These are phyloP conservation scores for Colletotrichum abscissum DNA, from an alignment of 2,329 filamentous ascomycete genomes.

Conservation along the genomic window DNA sequence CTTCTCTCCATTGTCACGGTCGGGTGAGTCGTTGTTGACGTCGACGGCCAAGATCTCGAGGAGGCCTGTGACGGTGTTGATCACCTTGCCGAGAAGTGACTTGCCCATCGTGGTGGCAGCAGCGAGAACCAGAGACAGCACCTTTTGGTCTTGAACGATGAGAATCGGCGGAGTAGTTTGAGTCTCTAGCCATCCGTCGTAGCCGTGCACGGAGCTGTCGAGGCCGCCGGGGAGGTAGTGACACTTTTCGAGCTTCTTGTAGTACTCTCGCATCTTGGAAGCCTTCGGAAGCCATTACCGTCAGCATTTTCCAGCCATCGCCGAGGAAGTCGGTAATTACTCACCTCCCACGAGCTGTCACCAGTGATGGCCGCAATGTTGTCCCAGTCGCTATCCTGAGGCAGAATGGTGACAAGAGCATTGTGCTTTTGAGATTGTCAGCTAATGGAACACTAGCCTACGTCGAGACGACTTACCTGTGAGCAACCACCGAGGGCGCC, in stretches of 20 bases:
- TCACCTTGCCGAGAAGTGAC: background rate
- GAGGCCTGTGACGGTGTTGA: conserved; percentile 3
- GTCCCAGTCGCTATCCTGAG: conserved; percentile 69
- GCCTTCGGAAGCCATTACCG: conserved; percentile 42
- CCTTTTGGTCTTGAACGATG: conserved; percentile 14
- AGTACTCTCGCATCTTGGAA: conserved; percentile 70
- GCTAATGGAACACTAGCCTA: background rate
- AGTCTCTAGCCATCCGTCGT: conserved; percentile 60
- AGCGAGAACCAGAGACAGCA: conserved; percentile 24
- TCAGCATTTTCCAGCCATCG: background rate
- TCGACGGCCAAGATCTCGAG: conserved; percentile 15
- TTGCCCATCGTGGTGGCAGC: conserved; percentile 23
- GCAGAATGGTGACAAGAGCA: conserved; percentile 67
- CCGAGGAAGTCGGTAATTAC: no score
- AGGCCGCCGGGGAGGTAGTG: conserved; percentile 55
- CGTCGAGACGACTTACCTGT: background rate
- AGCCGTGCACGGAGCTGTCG: conserved; percentile 61
- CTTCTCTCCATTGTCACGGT: background rate
- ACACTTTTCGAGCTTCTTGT: conserved; percentile 66
- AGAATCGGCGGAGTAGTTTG: background rate
- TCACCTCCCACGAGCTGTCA: conserved; percentile 63
- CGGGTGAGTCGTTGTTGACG: background rate
- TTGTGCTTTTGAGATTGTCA: conserved; percentile 60
- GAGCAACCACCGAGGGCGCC: conserved; percentile 61
- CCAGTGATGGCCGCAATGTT: conserved; percentile 68